A percentile compares a stretch with the other conserved stretches of the same genome.
Evolutionary conservation across 1,284 basidiomycete genomes (phyloP).

Genomic region (Exobasidium cylindrosporum): DNA sequence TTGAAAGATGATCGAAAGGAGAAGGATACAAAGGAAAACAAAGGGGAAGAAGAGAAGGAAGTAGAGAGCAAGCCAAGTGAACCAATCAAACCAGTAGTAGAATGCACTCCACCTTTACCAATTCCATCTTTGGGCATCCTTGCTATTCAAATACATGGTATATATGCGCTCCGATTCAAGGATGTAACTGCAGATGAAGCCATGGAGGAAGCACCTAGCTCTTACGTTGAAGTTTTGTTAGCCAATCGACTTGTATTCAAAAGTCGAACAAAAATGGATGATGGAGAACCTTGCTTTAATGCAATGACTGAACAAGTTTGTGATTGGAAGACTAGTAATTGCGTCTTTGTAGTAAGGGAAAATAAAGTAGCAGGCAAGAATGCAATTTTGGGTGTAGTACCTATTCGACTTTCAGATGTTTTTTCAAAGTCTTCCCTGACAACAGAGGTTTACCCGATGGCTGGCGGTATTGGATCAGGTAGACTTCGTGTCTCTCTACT

Average conservation of each 20-base stretch:
- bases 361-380: constrained; percentile 9
- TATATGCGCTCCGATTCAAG: constrained; percentile 8
- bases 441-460: constrained; percentile 6
- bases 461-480: constrained; percentile 8
- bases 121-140: constrained; percentile 10
- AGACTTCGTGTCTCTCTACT: constrained; percentile 5
- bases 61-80: constrained; percentile 1
- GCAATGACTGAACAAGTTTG: constrained; percentile 13
- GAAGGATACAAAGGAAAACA: neutral
- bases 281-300: constrained; percentile 12
- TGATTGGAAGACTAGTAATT: neutral
- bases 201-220: constrained; percentile 10
- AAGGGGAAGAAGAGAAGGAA: neutral
- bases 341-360: constrained; percentile 11
- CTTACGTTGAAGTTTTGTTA: constrained; percentile 12
- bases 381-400: constrained; percentile 9
- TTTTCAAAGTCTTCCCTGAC: neutral
- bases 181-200: constrained; percentile 5
- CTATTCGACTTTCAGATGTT: constrained; percentile 5
- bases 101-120: neutral
- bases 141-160: constrained; percentile 6
- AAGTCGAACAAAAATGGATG: constrained; percentile 11
- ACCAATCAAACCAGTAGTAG: neutral
- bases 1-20: neutral
- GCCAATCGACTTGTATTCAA: constrained; percentile 8